Base-by-base conservation (phyloP, 1,284 basidiomycete genomes). In the Phellinidium pouzarii region DNA sequence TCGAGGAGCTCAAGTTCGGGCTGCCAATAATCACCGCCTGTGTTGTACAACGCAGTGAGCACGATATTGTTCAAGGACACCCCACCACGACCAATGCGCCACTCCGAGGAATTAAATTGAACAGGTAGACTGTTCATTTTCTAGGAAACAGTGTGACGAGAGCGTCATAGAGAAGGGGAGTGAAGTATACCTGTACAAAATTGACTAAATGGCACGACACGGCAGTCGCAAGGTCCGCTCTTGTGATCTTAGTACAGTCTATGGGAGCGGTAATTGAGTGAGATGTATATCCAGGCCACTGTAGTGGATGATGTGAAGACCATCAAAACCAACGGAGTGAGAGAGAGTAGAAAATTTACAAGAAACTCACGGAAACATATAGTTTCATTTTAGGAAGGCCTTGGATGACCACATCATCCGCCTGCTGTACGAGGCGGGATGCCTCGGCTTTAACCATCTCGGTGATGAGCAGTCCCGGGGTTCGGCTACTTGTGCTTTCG, bases 251-350 rank as follows among this genome's bases (percentile, higher is more conserved):
- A 4, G 26, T 19, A 29, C 26, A 50, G 9, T 50, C 40, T 5
- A 50, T 43, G n/a, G 41, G 25, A 12, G 19, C 29, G 5, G 31
- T 14, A 6, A 12, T 51, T 2, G 27, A 40, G 8, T 29, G 27
- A 22, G 50, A 31, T 7, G 41, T 17, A 29, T 53, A 53, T 8
- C 45, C 52, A 14, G 52, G 52, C 52, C 52, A 53, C 38, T 47
- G 22, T 36, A 42, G n/a, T 26, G 41, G 22, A 22, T 52, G 17
- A 42, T 3, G 9, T 19, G 4, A 26, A 48, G 38, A 14, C 34
- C 7, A 17, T 17, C 5, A 23, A n/a, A 5, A 19, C 2, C n/a
- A 19, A n/a, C 36, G 6, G 11, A 25, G 17, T 17, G n/a, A n/a
- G n/a, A n/a, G n/a, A n/a, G n/a, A n/a, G n/a, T 23, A 26, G 12